Percentiles rank a stretch among this genome's conserved stretches.
Evolutionary conservation across 345 rosid species (phyloP).

Genomic region (Brassica incana): DNA sequence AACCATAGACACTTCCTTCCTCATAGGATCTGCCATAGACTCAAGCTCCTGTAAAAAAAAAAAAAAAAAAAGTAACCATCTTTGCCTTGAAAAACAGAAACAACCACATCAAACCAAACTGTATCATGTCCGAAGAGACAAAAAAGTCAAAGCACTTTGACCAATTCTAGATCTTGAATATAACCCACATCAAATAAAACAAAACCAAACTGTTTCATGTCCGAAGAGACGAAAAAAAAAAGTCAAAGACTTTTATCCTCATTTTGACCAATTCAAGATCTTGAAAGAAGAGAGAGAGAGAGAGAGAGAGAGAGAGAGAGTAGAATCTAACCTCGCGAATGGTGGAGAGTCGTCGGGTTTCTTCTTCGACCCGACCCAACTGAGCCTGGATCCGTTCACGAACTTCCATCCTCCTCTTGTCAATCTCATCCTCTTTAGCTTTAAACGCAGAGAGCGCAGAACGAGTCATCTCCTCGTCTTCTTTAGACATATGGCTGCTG

Average conservation of each 20-base stretch:
- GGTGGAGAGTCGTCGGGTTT: slow-evolving; percentile 67
- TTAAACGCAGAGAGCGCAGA: slow-evolving; percentile 85
- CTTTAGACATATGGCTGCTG: slow-evolving; percentile 79
- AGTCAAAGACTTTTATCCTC: neutral
- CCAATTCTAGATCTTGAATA: slow-evolving; percentile 26
- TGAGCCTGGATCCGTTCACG: slow-evolving; percentile 82
- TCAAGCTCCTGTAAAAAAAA: slow-evolving; percentile 73
- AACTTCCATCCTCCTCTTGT: slow-evolving; percentile 82
- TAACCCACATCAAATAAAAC: neutral
- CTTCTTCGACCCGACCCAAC: slow-evolving; percentile 83
- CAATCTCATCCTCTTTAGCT: slow-evolving; percentile 97
- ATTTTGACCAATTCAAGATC: slow-evolving; percentile 20
- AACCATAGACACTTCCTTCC: slow-evolving; percentile 76
- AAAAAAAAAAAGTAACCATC: neutral
- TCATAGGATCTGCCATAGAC: slow-evolving; percentile 88
- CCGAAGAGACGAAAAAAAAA: neutral
- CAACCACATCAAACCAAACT: neutral
- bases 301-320: neutral
- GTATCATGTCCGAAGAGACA: neutral
- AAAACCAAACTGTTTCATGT: neutral
- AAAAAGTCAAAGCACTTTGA: neutral
- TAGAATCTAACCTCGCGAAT: slow-evolving; percentile 66
- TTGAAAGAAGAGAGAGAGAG: neutral
- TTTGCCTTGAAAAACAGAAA: slow-evolving; percentile 15
- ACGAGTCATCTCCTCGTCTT: slow-evolving; percentile 92